Base-by-base conservation (phyloP, 2,329 filamentous ascomycete species). In the Pseudocercospora musae region DNA sequence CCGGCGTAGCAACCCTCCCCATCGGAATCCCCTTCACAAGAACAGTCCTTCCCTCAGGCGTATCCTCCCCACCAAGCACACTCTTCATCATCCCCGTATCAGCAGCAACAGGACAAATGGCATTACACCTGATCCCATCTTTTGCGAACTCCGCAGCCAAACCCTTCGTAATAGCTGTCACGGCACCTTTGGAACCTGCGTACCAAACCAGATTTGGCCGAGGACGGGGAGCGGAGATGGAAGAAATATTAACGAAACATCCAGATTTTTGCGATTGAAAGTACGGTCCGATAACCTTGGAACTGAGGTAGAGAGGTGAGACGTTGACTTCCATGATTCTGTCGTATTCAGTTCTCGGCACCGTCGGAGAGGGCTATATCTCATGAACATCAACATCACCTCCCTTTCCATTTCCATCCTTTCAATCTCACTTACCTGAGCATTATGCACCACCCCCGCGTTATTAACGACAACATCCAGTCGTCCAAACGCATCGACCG, bases 311-410 rank as follows among this genome's bases (percentile, higher is more conserved):
- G 33, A 75, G 68, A 21, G 72, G 70, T 29, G 70, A 69, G 59
- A 74, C 67, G 56, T 76, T 75, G 62, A 73, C 71, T 9, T 66
- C 61, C 67, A 76, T 72, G 57, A 75, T 71, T 44, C 71, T 70
- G 59, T 75, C 68, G 50, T 69, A 75, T 63, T 75, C 73, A 4
- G 63, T 62, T 40, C 69, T 64, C 1, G 73, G 70, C 1, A 75
- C 74, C 11, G 68, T 62, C 7, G 62, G 54, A 1, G 67, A 70
- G 1, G 71, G 68, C 68, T 75, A 42, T 29, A 25, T 5, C 13
- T 48, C 15, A 10, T 49, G n/a, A 53, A 18, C 4, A 31, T n/a
- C 40, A 46, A 11, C 10, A 23, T 15, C 25, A 13, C n/a, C 1
- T 33, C 18, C 37, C 20, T 21, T 25, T 25, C 53, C 53, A 15